phyloP scores from a whole-genome alignment of 495 filamentous ascomycete genomes.

The Massariosphaeria phaeospora region DNA sequence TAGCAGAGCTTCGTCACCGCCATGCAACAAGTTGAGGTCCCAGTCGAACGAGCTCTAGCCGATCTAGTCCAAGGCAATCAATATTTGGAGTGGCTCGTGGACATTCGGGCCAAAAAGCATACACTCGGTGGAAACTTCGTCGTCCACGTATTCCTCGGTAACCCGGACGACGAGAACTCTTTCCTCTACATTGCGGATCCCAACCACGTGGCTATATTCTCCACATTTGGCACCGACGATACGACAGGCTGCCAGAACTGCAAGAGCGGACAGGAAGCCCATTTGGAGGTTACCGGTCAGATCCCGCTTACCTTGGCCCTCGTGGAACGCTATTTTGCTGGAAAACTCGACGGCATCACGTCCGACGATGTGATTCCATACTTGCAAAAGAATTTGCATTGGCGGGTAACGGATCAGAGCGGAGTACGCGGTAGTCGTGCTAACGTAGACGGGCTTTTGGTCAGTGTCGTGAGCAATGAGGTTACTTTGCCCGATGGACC shows the following conservation, averaged over 20 bases:
- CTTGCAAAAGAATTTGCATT: not conserved
- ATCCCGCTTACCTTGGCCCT: conserved; percentile 44
- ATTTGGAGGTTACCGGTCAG: conserved; percentile 35
- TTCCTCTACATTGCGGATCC: conserved; percentile 36
- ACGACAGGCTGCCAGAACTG: not conserved
- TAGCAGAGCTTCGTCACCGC: no score
- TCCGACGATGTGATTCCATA: not conserved
- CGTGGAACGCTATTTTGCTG: conserved; percentile 39
- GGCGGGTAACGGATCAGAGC: not conserved
- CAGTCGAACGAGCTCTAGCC: no score
- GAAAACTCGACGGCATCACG: not conserved
- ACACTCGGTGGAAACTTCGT: conserved; percentile 41
- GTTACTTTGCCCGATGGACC: not conserved
- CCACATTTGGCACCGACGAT: conserved; percentile 38
- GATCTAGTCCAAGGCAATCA: no score
- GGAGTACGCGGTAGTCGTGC: not conserved
- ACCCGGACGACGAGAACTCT: not conserved
- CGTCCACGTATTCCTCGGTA: conserved; percentile 44
- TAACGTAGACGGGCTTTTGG: not conserved
- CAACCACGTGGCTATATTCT: conserved; percentile 43
- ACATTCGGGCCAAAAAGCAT: no score
- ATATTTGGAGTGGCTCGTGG: no score
- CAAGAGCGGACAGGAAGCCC: not conserved
- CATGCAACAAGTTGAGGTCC: no score
- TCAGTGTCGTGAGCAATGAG: not conserved